phyloP scores from a whole-genome alignment of 176 grass and related monocot genomes.

The Pontederia crassipes region DNA sequence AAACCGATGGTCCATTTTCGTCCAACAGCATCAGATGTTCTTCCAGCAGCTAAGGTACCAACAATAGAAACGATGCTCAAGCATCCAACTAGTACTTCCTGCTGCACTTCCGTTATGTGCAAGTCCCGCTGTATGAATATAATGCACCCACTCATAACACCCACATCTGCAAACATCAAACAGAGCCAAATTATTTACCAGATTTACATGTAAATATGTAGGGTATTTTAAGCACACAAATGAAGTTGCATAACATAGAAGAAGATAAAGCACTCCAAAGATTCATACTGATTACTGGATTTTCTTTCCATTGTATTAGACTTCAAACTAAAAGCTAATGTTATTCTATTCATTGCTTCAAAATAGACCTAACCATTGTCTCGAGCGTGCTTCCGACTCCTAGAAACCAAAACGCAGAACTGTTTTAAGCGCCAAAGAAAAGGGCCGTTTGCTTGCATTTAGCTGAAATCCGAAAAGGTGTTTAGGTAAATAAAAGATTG shows the following conservation, averaged over 20 bases:
- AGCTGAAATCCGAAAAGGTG: too few relatives aligned
- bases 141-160: constrained; percentile 93
- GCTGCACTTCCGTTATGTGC: constrained; percentile 77
- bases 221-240: neutral
- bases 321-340: too few relatives aligned
- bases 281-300: too few relatives aligned
- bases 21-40: constrained; percentile 55
- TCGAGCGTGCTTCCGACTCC: too few relatives aligned
- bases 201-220: neutral
- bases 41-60: constrained; percentile 63
- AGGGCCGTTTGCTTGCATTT: too few relatives aligned
- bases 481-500: too few relatives aligned
- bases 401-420: too few relatives aligned
- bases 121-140: constrained; percentile 78
- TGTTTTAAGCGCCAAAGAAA: too few relatives aligned
- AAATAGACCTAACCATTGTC: too few relatives aligned
- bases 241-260: neutral
- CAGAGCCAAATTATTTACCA: neutral
- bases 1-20: constrained; percentile 74
- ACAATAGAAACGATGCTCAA: constrained; percentile 81
- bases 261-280: too few relatives aligned
- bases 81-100: constrained; percentile 73
- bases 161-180: constrained; percentile 36
- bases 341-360: too few relatives aligned
- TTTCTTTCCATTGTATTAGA: too few relatives aligned